Conservation (phyloP, 805 yeast genomes). For the Hanseniaspora valbyensis region DNA sequence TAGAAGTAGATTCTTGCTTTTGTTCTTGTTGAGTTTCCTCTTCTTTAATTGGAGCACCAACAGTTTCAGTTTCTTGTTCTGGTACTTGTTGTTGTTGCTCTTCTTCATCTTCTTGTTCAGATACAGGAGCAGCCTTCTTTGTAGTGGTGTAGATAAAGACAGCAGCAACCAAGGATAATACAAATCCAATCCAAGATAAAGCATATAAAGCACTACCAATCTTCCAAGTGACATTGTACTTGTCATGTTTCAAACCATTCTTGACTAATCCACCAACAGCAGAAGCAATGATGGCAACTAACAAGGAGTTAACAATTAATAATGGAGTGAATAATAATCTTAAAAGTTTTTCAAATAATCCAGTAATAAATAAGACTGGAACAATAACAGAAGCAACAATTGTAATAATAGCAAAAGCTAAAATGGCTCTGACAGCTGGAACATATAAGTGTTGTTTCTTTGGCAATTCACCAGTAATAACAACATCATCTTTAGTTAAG, state of each 20-base stretch:
- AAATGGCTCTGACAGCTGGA: constrained; percentile 27
- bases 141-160: constrained; percentile 12
- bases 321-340: constrained; percentile 18
- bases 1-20: too few relatives aligned
- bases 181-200: constrained; percentile 27
- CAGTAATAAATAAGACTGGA: constrained; percentile 1
- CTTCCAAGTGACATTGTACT: constrained; percentile 24
- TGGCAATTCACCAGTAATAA: constrained; percentile 26
- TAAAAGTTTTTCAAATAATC: constrained; percentile 13
- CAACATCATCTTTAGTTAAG: constrained; percentile 23
- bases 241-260: constrained; percentile 26
- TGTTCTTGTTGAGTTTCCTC: too few relatives aligned
- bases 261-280: constrained; percentile 26
- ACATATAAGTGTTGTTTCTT: constrained; percentile 26
- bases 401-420: constrained; percentile 25
- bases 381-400: constrained; percentile 15
- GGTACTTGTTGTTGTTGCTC: neutral
- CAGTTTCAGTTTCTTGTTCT: neutral
- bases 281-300: constrained; percentile 25
- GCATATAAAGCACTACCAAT: constrained; percentile 24
- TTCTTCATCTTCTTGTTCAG: neutral
- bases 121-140: neutral
- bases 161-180: constrained; percentile 22
- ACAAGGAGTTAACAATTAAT: constrained; percentile 23
- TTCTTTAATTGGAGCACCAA: neutral